These are phyloP conservation scores for Myxozyma nipponensis DNA, from an alignment of 805 yeast genomes.

Conservation along the genomic window DNA sequence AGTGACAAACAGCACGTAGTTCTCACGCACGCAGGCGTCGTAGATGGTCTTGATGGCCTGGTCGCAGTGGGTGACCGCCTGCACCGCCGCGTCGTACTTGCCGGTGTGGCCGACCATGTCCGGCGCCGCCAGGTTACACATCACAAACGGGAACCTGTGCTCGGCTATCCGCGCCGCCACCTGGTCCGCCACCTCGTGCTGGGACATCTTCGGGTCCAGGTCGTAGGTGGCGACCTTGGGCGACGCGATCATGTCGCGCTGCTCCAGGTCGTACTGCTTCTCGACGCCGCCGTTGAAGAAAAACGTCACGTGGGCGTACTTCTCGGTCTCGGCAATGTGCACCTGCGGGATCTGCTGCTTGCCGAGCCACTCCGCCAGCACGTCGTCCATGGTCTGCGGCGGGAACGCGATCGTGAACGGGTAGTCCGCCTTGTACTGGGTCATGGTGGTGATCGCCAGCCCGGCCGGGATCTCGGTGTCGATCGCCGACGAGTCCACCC, in stretches of 20 bases:
- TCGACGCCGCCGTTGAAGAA: conserved; percentile 32
- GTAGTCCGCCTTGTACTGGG: conserved; percentile 31
- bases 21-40: conserved; percentile 24
- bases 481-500: conserved; percentile 31
- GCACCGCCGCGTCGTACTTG: conserved; percentile 29
- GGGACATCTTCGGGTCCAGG: conserved; percentile 28
- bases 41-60: conserved; percentile 25
- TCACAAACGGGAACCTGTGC: conserved; percentile 28
- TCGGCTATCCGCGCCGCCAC: conserved; percentile 25
- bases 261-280: conserved; percentile 28
- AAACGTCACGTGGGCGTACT: conserved; percentile 31
- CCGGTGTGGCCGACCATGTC: conserved; percentile 32
- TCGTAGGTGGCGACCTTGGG: conserved; percentile 30
- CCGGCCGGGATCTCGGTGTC: conserved; percentile 26
- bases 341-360: conserved; percentile 26
- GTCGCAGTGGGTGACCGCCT: conserved; percentile 29
- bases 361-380: conserved; percentile 31
- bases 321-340: conserved; percentile 31
- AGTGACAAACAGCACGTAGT: conserved; percentile 26
- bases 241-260: conserved; percentile 29
- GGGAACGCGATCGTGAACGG: conserved; percentile 29
- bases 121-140: conserved; percentile 31
- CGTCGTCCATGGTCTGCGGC: conserved; percentile 31
- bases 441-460: conserved; percentile 29
- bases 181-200: conserved; percentile 28